Evolutionary conservation across 2,329 filamentous ascomycete species (phyloP).

Genomic region (Fulvia fulva): DNA sequence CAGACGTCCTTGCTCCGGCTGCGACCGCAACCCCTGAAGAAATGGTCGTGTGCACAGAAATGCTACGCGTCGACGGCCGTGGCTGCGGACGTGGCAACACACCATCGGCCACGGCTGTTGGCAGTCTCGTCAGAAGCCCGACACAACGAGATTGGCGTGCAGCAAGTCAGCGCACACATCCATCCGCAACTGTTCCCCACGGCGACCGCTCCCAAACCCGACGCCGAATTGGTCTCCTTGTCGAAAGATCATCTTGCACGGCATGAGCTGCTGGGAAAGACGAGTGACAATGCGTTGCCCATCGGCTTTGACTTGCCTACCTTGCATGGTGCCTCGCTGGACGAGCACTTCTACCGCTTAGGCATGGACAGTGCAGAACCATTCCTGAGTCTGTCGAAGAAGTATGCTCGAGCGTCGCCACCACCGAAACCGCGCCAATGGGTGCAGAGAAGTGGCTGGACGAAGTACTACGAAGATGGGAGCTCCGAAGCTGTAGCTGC

Average conservation of each 20-base stretch:
- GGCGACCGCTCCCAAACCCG: conserved; percentile 57
- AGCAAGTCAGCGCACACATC: conserved; percentile 82
- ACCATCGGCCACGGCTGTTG: conserved; percentile 18
- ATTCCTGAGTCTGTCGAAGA: conserved; percentile 69
- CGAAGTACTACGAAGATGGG: conserved; percentile 78
- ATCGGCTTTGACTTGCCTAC: conserved; percentile 81
- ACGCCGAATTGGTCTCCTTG: conserved; percentile 72
- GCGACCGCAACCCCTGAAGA: conserved; percentile 26
- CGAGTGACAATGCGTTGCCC: conserved; percentile 67
- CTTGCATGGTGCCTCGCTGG: conserved; percentile 74
- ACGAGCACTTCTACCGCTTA: conserved; percentile 90
- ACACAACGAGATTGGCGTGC: conserved; percentile 89
- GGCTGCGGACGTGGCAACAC: conserved; percentile 1
- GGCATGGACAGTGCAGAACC: conserved; percentile 85
- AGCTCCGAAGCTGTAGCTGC: conserved; percentile 66
- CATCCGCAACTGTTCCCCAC: conserved; percentile 75
- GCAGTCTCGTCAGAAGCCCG: conserved; percentile 54
- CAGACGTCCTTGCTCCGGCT: conserved; percentile 35
- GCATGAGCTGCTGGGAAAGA: conserved; percentile 88
- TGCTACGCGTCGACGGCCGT: conserved; percentile 8
- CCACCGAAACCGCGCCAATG: conserved; percentile 66
- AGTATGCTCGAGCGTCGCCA: conserved; percentile 61
- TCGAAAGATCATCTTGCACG: conserved; percentile 76
- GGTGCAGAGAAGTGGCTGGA: conserved; percentile 82
- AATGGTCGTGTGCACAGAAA: conserved; percentile 24